Evolutionary conservation across 495 filamentous ascomycete genomes (phyloP).

Genomic region (Apodospora peruviana): DNA sequence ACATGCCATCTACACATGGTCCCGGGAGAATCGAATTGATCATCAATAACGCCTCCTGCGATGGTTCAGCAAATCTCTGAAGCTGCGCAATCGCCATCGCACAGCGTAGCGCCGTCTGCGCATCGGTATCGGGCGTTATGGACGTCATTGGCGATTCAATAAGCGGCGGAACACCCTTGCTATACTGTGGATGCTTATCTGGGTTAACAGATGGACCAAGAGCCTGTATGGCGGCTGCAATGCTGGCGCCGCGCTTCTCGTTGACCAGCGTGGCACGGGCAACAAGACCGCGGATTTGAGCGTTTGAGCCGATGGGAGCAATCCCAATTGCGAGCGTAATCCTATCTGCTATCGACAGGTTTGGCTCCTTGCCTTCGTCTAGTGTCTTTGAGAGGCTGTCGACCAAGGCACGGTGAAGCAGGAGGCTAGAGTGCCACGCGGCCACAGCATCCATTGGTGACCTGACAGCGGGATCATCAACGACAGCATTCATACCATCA

Average conservation of each 20-base stretch:
- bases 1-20: conserved; percentile 43
- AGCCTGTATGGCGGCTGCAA: conserved; percentile 48
- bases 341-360: conserved; percentile 41
- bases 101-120: conserved; percentile 67
- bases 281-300: conserved; percentile 72
- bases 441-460: conserved; percentile 86
- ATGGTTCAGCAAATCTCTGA: conserved; percentile 38
- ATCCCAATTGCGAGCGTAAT: conserved; percentile 64
- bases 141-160: conserved; percentile 23
- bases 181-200: conserved; percentile 25
- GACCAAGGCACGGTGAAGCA: conserved; percentile 66
- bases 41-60: conserved; percentile 34
- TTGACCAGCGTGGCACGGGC: conserved; percentile 57
- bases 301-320: conserved; percentile 74
- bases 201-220: conserved; percentile 46
- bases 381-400: conserved; percentile 44
- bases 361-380: conserved; percentile 27
- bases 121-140: conserved; percentile 51
- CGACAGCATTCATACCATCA: conserved; percentile 74
- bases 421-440: conserved; percentile 79
- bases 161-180: conserved; percentile 17
- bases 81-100: conserved; percentile 75
- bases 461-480: conserved; percentile 79
- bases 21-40: conserved; percentile 40
- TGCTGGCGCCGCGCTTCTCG: conserved; percentile 47